A percentile compares a stretch with the other conserved stretches of the same genome.
Conservation (phyloP, 345 rosid genomes). For the Brassica rapa region DNA sequence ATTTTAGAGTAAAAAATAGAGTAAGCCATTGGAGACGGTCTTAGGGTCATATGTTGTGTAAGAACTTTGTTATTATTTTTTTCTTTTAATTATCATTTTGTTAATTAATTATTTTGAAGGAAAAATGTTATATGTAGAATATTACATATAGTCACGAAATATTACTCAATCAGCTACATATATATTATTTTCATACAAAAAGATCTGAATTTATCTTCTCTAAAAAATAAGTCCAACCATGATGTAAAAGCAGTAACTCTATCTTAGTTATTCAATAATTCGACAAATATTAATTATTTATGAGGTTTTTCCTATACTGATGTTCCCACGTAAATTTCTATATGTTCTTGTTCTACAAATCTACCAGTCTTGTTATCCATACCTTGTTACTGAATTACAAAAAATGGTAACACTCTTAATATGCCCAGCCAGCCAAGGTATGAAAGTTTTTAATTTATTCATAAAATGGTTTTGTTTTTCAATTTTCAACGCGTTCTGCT, state of each 20-base stretch:
- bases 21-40: too few species aligned
- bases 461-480: not conserved
- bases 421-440: not conserved
- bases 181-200: not conserved
- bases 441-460: not conserved
- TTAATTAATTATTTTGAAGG: not conserved
- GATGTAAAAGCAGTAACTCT: not conserved
- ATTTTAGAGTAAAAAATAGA: too few species aligned
- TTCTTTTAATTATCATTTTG: not conserved
- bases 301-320: not conserved
- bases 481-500: constrained; percentile 6
- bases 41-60: not conserved
- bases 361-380: not conserved
- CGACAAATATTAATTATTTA: not conserved
- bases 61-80: not conserved
- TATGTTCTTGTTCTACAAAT: not conserved
- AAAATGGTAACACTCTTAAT: too few species aligned
- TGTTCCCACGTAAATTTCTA: not conserved
- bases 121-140: not conserved
- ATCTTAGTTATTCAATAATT: not conserved
- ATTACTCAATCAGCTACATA: not conserved
- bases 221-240: not conserved
- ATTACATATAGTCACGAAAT: not conserved
- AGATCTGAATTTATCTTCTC: not conserved
- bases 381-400: not conserved